These are phyloP conservation scores for Aspergillus niger DNA, from an alignment of 2,329 filamentous ascomycete species.

Conservation along the genomic window DNA sequence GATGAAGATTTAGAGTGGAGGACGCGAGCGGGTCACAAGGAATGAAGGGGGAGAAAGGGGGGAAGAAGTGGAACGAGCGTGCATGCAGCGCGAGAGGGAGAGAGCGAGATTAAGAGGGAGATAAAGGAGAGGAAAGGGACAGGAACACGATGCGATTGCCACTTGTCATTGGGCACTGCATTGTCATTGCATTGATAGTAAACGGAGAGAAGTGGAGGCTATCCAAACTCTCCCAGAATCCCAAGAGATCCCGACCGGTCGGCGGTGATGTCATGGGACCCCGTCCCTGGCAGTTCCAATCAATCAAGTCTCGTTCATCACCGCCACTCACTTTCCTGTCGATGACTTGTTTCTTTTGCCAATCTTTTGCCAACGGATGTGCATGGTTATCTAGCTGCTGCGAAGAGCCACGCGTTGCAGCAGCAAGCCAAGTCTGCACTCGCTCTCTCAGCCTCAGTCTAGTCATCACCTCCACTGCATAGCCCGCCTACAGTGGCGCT, in stretches of 20 bases:
- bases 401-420: too few relatives aligned
- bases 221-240: not conserved
- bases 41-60: slow-evolving; percentile 1
- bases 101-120: not conserved
- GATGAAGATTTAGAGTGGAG: too few relatives aligned
- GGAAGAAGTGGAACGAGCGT: not conserved
- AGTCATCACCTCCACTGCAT: too few relatives aligned
- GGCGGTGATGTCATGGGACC: not conserved
- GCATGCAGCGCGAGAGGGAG: not conserved
- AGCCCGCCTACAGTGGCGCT: too few relatives aligned
- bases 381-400: too few relatives aligned
- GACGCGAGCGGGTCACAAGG: not conserved
- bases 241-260: not conserved
- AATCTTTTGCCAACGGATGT: too few relatives aligned
- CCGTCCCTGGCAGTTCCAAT: not conserved
- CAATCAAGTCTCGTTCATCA: not conserved
- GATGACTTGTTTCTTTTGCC: not conserved
- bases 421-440: too few relatives aligned
- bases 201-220: not conserved
- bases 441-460: too few relatives aligned
- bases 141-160: not conserved
- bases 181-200: not conserved
- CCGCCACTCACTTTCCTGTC: not conserved
- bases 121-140: not conserved
- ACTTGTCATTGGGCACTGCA: not conserved